phyloP scores from a whole-genome alignment of 1,284 basidiomycete genomes.

The Ceratobasidium sp. region DNA sequence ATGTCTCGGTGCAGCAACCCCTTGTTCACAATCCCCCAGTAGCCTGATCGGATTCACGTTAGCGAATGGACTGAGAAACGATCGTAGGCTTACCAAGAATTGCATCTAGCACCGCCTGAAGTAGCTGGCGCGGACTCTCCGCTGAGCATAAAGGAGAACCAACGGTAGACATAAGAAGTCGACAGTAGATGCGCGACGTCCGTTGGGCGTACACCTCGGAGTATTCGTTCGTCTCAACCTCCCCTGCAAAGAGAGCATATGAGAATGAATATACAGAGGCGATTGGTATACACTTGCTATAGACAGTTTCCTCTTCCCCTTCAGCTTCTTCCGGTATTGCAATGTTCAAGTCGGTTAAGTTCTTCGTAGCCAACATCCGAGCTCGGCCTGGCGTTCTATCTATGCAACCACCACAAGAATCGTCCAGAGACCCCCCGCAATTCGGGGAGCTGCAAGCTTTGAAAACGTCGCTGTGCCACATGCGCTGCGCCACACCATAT shows the following conservation, averaged over 20 bases:
- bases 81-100: constrained; percentile 3
- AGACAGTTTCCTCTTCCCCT: not conserved
- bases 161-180: constrained; percentile 11
- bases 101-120: not conserved
- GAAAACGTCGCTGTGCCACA: constrained; percentile 15
- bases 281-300: not conserved
- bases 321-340: not conserved
- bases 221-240: not conserved
- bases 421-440: not conserved
- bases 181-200: not conserved
- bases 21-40: constrained; percentile 12
- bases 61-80: not conserved
- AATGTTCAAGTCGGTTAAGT: not conserved
- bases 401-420: not conserved
- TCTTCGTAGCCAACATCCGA: not conserved
- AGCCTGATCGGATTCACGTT: constrained; percentile 2
- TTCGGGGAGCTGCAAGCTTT: not conserved
- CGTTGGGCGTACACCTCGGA: not conserved
- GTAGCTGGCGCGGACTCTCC: not conserved
- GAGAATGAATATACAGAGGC: not conserved
- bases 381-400: not conserved
- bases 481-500: constrained; percentile 18
- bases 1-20: constrained; percentile 31
- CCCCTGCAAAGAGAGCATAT: not conserved
- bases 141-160: constrained; percentile 4